These are phyloP conservation scores for Candida golubevii DNA, from an alignment of 805 yeast species.

Conservation along the genomic window DNA sequence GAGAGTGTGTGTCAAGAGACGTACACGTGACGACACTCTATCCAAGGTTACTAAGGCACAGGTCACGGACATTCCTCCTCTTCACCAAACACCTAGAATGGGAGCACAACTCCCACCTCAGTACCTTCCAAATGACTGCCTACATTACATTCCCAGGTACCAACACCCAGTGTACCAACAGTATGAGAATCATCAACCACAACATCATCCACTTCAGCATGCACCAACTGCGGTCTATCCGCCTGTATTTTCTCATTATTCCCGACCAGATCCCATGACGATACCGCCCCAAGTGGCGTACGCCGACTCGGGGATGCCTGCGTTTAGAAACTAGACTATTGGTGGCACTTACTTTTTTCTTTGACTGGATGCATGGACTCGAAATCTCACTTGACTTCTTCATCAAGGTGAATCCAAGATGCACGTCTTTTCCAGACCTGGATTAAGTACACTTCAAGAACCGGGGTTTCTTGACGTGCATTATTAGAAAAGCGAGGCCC, in stretches of 20 bases:
- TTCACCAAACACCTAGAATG: slow-evolving; percentile 1
- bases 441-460: too few species aligned
- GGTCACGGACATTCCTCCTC: slow-evolving; percentile 11
- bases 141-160: slow-evolving; percentile 1
- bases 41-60: not conserved
- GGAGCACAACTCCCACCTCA: not conserved
- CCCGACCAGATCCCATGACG: slow-evolving; percentile 1
- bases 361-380: too few species aligned
- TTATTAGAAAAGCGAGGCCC: too few species aligned
- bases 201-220: not conserved
- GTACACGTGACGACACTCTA: not conserved
- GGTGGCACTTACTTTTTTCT: too few species aligned
- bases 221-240: slow-evolving; percentile 1
- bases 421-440: too few species aligned
- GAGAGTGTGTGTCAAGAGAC: slow-evolving; percentile 33
- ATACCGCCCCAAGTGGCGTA: slow-evolving; percentile 2
- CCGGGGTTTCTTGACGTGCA: too few species aligned
- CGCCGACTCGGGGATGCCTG: too few species aligned
- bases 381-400: too few species aligned
- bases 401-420: too few species aligned
- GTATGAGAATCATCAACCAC: not conserved
- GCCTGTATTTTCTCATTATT: slow-evolving; percentile 1
- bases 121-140: not conserved
- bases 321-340: too few species aligned
- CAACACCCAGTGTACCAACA: not conserved